These are phyloP conservation scores for Chaetomium strumarium DNA, from an alignment of 2,329 filamentous ascomycete species.

Conservation along the genomic window DNA sequence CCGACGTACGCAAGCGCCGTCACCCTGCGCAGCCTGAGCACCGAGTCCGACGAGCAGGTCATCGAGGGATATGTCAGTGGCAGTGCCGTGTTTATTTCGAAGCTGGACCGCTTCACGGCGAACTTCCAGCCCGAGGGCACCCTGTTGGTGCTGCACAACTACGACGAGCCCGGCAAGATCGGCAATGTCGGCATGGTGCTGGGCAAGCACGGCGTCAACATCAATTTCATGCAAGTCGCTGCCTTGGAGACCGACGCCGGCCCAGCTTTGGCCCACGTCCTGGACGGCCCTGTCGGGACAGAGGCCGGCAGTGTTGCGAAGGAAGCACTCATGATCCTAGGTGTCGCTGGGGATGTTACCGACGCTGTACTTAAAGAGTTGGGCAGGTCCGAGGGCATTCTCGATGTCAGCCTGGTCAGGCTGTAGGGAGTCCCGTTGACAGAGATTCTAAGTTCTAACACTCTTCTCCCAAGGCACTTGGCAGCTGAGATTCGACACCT, in stretches of 20 bases:
- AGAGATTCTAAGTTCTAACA: background rate
- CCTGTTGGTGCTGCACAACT: slow-evolving; percentile 73
- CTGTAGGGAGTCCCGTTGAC: slow-evolving; percentile 27
- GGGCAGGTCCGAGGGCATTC: slow-evolving; percentile 45
- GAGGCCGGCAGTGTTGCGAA: slow-evolving; percentile 36
- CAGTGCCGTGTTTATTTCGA: slow-evolving; percentile 61
- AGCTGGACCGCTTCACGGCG: slow-evolving; percentile 67
- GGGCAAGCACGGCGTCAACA: slow-evolving; percentile 67
- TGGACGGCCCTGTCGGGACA: slow-evolving; percentile 23
- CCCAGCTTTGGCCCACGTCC: slow-evolving; percentile 18
- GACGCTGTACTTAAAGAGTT: slow-evolving; percentile 48
- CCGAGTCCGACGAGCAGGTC: slow-evolving; percentile 36
- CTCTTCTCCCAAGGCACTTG: no score
- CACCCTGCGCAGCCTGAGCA: slow-evolving; percentile 48
- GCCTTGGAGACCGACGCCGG: slow-evolving; percentile 37
- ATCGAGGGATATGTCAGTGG: slow-evolving; percentile 64
- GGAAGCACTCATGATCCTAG: slow-evolving; percentile 78
- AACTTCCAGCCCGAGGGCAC: slow-evolving; percentile 69
- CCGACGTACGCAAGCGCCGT: slow-evolving; percentile 64
- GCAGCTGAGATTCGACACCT: no score
- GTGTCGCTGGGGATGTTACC: slow-evolving; percentile 61
- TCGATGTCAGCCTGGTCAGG: slow-evolving; percentile 49
- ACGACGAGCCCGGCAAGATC: slow-evolving; percentile 76
- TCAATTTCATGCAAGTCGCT: slow-evolving; percentile 72
- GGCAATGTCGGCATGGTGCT: slow-evolving; percentile 68